phyloP scores from a whole-genome alignment of 345 rosid genomes.

The Dipteronia sinensis region DNA sequence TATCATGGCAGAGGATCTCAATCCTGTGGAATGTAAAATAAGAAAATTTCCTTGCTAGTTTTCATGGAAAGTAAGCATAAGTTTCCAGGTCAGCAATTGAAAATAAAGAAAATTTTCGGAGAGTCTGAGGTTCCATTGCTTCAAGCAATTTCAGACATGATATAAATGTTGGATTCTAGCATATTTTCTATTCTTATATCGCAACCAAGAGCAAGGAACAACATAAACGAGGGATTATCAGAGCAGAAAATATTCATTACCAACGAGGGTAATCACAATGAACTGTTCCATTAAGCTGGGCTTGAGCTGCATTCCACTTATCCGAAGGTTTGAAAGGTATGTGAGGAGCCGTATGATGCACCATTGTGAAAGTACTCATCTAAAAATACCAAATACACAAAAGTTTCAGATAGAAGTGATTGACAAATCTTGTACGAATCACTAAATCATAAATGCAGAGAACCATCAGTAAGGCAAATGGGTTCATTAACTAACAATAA shows the following conservation, averaged over 20 bases:
- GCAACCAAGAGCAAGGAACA: constrained; percentile 14
- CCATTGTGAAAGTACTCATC: constrained; percentile 99
- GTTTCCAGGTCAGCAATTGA: neutral
- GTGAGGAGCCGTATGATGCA: constrained; percentile 95
- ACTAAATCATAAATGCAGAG: neutral
- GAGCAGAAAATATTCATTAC: constrained; percentile 35
- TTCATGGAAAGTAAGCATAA: neutral
- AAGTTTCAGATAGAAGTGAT: constrained; percentile 1
- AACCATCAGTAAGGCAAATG: neutral
- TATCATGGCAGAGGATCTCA: constrained; percentile 86
- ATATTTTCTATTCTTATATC: neutral
- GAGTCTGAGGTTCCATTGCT: neutral
- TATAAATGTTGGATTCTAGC: neutral
- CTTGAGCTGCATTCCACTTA: constrained; percentile 91
- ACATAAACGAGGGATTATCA: neutral
- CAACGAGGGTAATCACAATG: constrained; percentile 92
- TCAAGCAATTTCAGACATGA: neutral
- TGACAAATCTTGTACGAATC: neutral
- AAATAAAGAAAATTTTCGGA: neutral
- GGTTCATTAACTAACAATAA: neutral
- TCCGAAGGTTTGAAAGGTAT: constrained; percentile 76
- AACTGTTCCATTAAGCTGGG: constrained; percentile 90
- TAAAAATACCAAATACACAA: constrained; percentile 29
- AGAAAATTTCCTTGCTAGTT: constrained; percentile 8
- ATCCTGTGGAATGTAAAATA: constrained; percentile 56